phyloP scores from a whole-genome alignment of 176 grass and related monocot species.

The Tillandsia fasciculata region DNA sequence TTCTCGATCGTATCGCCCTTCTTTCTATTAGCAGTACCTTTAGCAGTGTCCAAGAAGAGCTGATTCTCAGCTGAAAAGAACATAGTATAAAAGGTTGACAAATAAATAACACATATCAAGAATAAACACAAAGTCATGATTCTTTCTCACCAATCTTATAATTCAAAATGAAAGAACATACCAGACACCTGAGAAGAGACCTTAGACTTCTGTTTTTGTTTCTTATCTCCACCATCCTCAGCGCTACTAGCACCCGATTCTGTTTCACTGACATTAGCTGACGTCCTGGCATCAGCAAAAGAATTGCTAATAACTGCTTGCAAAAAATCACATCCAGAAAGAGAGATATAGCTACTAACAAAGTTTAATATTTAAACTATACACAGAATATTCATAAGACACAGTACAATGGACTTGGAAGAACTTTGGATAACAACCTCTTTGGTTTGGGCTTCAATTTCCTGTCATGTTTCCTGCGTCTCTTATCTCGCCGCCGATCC shows the following conservation, averaged over 20 bases:
- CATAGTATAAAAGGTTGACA: not conserved
- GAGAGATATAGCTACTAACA: not conserved
- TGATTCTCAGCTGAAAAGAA: conserved; percentile 44
- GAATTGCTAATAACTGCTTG: not conserved
- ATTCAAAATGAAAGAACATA: conserved; percentile 20
- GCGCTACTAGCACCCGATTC: conserved; percentile 39
- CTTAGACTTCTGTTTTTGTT: conserved; percentile 44
- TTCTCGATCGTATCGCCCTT: conserved; percentile 36
- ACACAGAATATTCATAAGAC: not conserved
- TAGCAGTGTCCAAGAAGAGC: conserved; percentile 23
- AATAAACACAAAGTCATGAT: not conserved
- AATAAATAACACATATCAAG: not conserved
- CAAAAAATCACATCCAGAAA: not conserved
- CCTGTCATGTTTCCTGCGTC: conserved; percentile 61
- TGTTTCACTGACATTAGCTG: conserved; percentile 40
- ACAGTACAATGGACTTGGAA: too few relatives aligned
- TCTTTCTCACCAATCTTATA: not conserved
- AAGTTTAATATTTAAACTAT: not conserved
- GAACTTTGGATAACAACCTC: conserved; percentile 34
- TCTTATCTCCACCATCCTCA: conserved; percentile 50
- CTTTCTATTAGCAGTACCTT: conserved; percentile 39
- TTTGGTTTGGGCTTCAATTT: conserved; percentile 61
- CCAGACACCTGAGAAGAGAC: conserved; percentile 51
- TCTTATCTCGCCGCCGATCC: conserved; percentile 64
- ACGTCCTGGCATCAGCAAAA: conserved; percentile 33